Evolutionary conservation across 2,329 filamentous ascomycete genomes (phyloP).

Genomic region (Scytalidium lignicola): DNA sequence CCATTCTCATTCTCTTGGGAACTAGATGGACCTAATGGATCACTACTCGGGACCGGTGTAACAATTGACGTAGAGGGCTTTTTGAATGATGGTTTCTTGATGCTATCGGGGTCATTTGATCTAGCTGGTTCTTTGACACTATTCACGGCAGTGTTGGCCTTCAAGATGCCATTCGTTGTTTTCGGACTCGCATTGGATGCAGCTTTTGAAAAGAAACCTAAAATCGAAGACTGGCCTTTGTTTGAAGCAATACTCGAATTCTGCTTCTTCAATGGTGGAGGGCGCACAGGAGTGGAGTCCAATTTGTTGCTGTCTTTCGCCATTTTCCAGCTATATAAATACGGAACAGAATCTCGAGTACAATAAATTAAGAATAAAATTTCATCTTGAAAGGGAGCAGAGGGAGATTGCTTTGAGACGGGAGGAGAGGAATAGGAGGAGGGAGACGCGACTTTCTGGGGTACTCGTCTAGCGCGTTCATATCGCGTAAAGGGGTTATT

Average conservation of each 20-base stretch:
- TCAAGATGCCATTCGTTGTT: conserved; percentile 20
- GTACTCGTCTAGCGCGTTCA: not conserved
- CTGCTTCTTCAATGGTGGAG: conserved; percentile 25
- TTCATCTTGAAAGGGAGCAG: not conserved
- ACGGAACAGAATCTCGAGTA: not conserved
- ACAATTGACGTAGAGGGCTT: conserved; percentile 35
- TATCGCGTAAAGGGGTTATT: not conserved
- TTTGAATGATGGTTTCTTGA: conserved; percentile 37
- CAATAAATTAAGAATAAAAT: not conserved
- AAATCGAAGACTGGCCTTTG: conserved; percentile 66
- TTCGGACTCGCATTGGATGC: conserved; percentile 38
- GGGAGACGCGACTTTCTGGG: not conserved
- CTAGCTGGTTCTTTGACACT: conserved; percentile 29
- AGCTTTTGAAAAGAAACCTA: conserved; percentile 72
- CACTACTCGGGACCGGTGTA: conserved; percentile 78
- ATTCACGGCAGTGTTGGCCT: conserved; percentile 29
- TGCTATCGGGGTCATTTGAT: conserved; percentile 13
- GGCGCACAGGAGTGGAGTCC: conserved; percentile 19
- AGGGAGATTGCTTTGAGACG: no score
- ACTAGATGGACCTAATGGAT: conserved; percentile 61
- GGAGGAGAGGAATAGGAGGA: not conserved
- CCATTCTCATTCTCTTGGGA: conserved; percentile 59
- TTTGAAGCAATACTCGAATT: conserved; percentile 27
- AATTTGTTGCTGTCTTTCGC: conserved; percentile 12
- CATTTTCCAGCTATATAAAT: conserved; percentile 9